Evolutionary conservation across 1,284 basidiomycete genomes (phyloP), one percentile per base, ranked within the genome.

Genomic region (Naganishia sp.): DNA sequence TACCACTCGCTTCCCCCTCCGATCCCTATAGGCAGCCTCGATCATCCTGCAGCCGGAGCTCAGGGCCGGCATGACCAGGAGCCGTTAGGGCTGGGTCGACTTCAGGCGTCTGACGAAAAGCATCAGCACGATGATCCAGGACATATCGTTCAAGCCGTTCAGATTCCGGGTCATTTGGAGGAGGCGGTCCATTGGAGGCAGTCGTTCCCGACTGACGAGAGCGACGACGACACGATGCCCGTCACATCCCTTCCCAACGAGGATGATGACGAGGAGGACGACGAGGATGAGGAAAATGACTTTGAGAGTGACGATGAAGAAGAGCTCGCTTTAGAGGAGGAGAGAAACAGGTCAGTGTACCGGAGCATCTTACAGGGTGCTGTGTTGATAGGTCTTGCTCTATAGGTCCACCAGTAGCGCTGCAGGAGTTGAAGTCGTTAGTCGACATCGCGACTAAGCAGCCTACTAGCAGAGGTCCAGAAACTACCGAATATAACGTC

Each of bases 361-460:
- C 18, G 21, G 11, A 13, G 23, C 7, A 18, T 28, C 18, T 17
- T 2, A 15, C 3, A 15, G 10, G 23, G 43, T 31, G 31, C 25
- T 28, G 13, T 46, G 7, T 0, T 46, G 41, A n/a, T 17, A 43
- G 42, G 28, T 18, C 13, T 4, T 13, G 39, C 31, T 17, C 5
- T 21, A 32, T 35, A 65, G 63, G 42, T 60, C 74, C 13, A 77
- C 76, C 15, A 70, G 71, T 13, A 72, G 72, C 35, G 78, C 78
- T 3, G 77, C 77, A 28, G 78, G 77, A 43, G 72, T 79, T 35
- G 78, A 79, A 68, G 73, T 76, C 11, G 69, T 79, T 53, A 74
- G 74, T 52, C 73, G 76, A 39, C 78, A 79, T 68, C 74, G 74
- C 18, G 51, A 63, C 15, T 63, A 54, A 46, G 13, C 50, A 41